Percentiles rank a stretch among this genome's conserved stretches.
Conservation (phyloP, 306 rosid species). For the Trifolium repens region DNA sequence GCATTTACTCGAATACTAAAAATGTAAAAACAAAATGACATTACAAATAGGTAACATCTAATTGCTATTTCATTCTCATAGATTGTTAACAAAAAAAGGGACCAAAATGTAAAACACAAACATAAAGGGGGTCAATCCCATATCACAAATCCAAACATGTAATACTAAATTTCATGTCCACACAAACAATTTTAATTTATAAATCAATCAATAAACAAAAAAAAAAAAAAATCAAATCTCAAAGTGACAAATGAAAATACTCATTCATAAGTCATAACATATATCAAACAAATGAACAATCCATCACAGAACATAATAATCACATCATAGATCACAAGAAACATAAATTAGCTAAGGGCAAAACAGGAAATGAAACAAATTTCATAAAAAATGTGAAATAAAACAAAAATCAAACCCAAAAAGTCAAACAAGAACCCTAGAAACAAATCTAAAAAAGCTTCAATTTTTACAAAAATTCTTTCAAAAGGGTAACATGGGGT, state of each 20-base stretch:
- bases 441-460: conserved; percentile 28
- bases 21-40: conserved; percentile 3
- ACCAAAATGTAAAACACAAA: too few relatives aligned
- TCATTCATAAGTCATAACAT: background rate
- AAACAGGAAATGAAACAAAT: conserved; percentile 6
- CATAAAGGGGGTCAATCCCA: background rate
- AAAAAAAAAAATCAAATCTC: conserved; percentile 18
- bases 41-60: background rate
- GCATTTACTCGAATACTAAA: background rate
- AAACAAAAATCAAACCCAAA: conserved; percentile 30
- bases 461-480: background rate
- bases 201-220: conserved; percentile 17
- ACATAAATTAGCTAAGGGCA: conserved; percentile 2
- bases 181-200: conserved; percentile 24
- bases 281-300: conserved; percentile 1
- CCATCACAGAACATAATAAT: conserved; percentile 10
- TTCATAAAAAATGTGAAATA: background rate
- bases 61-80: conserved; percentile 1
- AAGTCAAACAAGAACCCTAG: conserved; percentile 49
- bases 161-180: conserved; percentile 9
- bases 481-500: background rate
- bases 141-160: conserved; percentile 12
- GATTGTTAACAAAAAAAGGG: background rate
- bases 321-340: conserved; percentile 12
- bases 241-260: background rate